Evolutionary conservation across 2,329 filamentous ascomycete genomes (phyloP).

Genomic region (Verticillium isaacii): DNA sequence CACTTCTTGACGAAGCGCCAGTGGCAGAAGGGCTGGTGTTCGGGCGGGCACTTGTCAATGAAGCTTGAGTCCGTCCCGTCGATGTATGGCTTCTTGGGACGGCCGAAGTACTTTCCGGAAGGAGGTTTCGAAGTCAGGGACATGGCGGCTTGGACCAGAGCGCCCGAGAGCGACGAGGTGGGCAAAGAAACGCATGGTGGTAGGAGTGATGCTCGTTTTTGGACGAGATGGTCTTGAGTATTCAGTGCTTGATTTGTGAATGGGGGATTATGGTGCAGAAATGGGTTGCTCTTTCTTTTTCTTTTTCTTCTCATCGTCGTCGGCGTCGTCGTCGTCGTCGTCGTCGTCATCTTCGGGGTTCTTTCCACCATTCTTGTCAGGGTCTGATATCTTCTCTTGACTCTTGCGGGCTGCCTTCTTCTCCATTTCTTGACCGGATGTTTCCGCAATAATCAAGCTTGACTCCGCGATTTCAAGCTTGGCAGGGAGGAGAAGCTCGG

Average conservation of each 20-base stretch:
- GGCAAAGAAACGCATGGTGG: too few species aligned
- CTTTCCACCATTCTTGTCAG: background rate
- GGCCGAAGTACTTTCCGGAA: too few species aligned
- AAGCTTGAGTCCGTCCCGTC: background rate
- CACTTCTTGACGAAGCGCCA: background rate
- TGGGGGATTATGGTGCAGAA: too few species aligned
- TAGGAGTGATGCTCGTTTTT: too few species aligned
- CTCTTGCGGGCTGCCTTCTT: background rate
- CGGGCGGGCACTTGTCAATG: background rate
- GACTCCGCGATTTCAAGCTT: background rate
- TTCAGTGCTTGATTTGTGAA: too few species aligned
- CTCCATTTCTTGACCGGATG: background rate
- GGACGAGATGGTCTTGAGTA: too few species aligned
- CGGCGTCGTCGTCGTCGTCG: too few species aligned
- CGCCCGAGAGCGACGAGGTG: too few species aligned
- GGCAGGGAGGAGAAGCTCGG: background rate
- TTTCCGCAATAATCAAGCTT: background rate
- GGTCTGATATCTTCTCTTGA: background rate
- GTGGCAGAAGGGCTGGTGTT: background rate
- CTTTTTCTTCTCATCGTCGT: too few species aligned
- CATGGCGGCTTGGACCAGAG: too few species aligned
- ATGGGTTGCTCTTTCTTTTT: background rate
- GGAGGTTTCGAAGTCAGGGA: too few species aligned
- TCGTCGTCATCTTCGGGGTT: background rate
- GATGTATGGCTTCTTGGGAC: too few species aligned